These are phyloP conservation scores for Fraxinus platypoda DNA, from an alignment of 305 asterid species.

Conservation along the genomic window DNA sequence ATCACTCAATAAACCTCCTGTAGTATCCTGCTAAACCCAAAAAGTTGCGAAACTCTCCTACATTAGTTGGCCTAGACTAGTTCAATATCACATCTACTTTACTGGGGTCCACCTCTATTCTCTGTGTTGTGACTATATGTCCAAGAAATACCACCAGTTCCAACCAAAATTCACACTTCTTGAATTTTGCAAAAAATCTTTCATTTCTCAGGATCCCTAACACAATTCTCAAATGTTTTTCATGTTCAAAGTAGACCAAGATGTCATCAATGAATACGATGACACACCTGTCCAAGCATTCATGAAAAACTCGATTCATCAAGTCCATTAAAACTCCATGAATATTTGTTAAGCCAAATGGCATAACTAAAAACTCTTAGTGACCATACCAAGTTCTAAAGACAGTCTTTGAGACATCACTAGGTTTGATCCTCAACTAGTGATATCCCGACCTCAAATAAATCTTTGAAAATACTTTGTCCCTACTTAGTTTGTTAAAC, in stretches of 20 bases:
- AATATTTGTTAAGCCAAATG: background rate
- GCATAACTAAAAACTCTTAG: background rate
- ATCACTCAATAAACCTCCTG: background rate
- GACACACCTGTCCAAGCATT: background rate
- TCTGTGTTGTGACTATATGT: background rate
- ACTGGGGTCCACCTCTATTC: background rate
- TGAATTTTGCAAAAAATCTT: background rate
- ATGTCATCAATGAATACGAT: background rate
- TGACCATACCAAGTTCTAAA: background rate
- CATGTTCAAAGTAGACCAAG: background rate
- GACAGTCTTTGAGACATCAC: background rate
- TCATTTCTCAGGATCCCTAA: background rate
- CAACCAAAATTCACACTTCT: background rate
- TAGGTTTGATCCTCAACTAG: background rate
- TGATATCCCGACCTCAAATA: background rate
- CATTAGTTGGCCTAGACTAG: no score
- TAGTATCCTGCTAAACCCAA: no score
- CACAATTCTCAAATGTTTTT: background rate
- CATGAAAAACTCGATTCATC: background rate
- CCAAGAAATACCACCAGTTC: background rate
- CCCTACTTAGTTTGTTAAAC: no score
- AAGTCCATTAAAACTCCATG: background rate
- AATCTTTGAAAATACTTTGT: background rate
- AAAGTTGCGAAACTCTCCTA: no score
- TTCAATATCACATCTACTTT: background rate